A percentile compares a stretch with the other conserved stretches of the same genome.
phyloP scores from a whole-genome alignment of 129 eudicot genomes.

The Tagetes patula region DNA sequence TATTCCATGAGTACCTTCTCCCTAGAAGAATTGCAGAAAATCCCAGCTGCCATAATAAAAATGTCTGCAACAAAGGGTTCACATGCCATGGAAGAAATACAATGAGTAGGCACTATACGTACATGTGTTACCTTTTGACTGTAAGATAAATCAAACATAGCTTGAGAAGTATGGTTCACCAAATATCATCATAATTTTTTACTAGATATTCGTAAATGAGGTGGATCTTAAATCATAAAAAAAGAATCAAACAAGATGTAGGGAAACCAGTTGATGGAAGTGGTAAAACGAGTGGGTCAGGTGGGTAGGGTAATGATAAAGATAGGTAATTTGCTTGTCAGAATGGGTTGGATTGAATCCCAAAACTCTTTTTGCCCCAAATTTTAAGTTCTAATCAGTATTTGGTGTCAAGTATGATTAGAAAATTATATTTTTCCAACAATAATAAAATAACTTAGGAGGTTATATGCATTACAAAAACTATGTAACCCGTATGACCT shows the following conservation, averaged over 20 bases:
- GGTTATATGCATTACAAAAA: neutral
- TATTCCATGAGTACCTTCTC: constrained; percentile 67
- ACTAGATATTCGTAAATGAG: neutral
- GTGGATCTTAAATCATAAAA: constrained; percentile 7
- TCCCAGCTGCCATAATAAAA: constrained; percentile 87
- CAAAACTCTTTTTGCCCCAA: neutral
- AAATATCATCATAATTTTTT: constrained; percentile 6
- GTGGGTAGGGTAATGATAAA: neutral
- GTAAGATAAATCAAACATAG: neutral
- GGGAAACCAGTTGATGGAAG: neutral
- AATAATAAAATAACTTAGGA: neutral
- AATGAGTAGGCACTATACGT: neutral
- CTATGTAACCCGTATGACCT: neutral
- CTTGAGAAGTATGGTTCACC: neutral
- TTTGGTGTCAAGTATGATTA: neutral
- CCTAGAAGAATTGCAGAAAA: constrained; percentile 68
- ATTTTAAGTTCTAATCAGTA: neutral
- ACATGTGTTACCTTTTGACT: neutral
- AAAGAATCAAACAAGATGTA: neutral
- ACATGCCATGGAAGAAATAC: neutral
- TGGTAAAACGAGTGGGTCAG: neutral
- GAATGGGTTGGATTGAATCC: neutral
- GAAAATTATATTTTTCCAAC: neutral
- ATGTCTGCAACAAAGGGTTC: constrained; percentile 64
- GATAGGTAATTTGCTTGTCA: neutral